A percentile compares a stretch with the other conserved stretches of the same genome.
Evolutionary conservation across 2,329 filamentous ascomycete species (phyloP).

Genomic region (Lachnellula subtilissima): DNA sequence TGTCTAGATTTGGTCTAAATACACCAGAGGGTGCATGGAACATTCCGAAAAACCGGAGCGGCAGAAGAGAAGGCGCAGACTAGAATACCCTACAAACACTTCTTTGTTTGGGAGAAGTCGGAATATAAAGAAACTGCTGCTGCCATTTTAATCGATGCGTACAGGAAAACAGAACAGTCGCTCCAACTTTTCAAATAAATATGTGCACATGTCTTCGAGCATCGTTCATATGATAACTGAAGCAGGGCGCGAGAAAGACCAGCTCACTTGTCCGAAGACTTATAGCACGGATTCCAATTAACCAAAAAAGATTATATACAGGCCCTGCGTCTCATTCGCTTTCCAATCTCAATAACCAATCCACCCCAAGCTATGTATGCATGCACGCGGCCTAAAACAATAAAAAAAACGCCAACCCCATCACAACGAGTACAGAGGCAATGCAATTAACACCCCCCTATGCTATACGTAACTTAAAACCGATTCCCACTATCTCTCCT

Average conservation of each 20-base stretch:
- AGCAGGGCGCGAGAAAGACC: neutral
- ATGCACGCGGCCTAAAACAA: neutral
- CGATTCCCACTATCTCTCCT: neutral
- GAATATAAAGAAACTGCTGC: no score
- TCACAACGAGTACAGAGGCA: neutral
- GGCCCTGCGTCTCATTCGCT: neutral
- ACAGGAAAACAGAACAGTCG: no score
- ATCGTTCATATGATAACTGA: neutral
- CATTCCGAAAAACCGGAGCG: no score
- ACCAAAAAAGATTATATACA: neutral
- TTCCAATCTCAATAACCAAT: neutral
- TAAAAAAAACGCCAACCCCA: neutral
- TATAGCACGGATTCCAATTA: neutral
- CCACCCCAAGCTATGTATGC: neutral
- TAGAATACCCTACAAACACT: no score
- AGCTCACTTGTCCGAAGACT: neutral
- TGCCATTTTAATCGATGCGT: no score
- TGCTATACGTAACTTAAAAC: slow-evolving; percentile 1
- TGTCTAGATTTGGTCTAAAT: no score
- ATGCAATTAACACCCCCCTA: neutral
- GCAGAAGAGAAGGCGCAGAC: no score
- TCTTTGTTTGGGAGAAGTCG: no score
- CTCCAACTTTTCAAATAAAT: no score
- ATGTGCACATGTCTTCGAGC: no score
- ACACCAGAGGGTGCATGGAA: no score